Evolutionary conservation across 2,329 filamentous ascomycete genomes (phyloP), one percentile per base, ranked within the genome.

Genomic region (Corinectria fuckeliana): DNA sequence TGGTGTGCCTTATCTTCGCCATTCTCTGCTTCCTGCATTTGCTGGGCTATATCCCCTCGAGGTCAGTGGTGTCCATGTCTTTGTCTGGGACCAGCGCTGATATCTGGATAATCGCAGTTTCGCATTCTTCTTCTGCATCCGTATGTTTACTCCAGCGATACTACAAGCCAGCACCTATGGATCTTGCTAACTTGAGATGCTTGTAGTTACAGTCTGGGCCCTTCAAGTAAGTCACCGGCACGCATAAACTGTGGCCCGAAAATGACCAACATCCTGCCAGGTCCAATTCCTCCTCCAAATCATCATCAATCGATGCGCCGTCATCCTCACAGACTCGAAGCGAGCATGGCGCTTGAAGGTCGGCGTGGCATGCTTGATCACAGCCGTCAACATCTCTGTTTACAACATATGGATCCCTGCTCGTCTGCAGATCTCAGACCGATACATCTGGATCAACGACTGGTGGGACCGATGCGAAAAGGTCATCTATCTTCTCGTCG

Each of bases 1-100:
- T 73, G 1, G 77, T 78, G 3, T 81, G 76, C 10, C 69, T 79
- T 10, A 61, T 72, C 8, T 82, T 82, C 36, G 76, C 73, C 5
- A 59, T 80, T 21, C 73, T 81, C 25, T 72, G 69, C 26, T 66
- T 65, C 5, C 25, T 72, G 58, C 64, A 71, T 58, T 50, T 72
- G 14, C 42, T 67, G 13, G 56, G 50, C 14, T 36, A 61, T 36
- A 70, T 72, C 49, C 67, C 69, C 20, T 67, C 70, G 3, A 69
- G 68, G 69, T 71, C 3, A 50, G 68, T 48, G 8, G 5, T 11
- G 7, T 1, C 20, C 13, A 16, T 18, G 23, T 9, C 13, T 14
- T 3, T 5, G 4, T 38, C 5, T 0, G n/a, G 2, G 8, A 16
- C 2, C n/a, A 5, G 14, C 20, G 32, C 64, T 70, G 14, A 70